Base-by-base conservation (phyloP, 306 rosid species). In the Castanea sativa region DNA sequence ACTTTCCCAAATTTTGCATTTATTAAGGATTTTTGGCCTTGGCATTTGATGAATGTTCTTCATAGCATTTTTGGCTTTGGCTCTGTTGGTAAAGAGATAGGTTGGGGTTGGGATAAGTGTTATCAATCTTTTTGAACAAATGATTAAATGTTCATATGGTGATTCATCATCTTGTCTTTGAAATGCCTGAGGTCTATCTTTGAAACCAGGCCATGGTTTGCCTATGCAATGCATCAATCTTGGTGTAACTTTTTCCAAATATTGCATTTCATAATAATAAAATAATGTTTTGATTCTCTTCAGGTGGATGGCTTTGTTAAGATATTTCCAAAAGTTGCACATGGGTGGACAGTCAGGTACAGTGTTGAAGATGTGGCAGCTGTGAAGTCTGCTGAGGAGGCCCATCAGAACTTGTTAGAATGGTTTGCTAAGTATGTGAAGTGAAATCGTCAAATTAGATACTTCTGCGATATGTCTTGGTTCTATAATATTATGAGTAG, bases 301-400 rank as follows among this genome's bases (percentile, higher is more conserved):
- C 76, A 85, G 88, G 82, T 85, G 45, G 71, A 72, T 58, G 21
- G 33, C 71, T 79, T 38, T 29, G 89, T 77, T 71, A 90, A 88
- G 86, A 75, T 88, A 68, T 88, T 86, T 59, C 92, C 92, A 0
- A 77, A 80, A 71, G 88, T 88, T 5, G 67, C 73, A 2, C 94
- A 90, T 1, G 94, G 91, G 4, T 88, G 91, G 90, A 84, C 78
- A 25, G 71, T 81, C 61, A 90, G 87, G 83, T 88, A 85, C 78
- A 43, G 6, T 5, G 53, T 19, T 12, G 87, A 79, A 69, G 88
- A 86, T 70, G 84, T 81, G 71, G 77, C 79, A 15, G 87, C 86
- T 12, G 82, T 84, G 58, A 75, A 87, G 64, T 78, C 56, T 18
- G 94, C 94, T 3, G 88, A 88, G n/a, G 88, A 88, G 70, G 85